phyloP scores from a whole-genome alignment of 2,329 filamentous ascomycete species.

The Scedosporium boydii region DNA sequence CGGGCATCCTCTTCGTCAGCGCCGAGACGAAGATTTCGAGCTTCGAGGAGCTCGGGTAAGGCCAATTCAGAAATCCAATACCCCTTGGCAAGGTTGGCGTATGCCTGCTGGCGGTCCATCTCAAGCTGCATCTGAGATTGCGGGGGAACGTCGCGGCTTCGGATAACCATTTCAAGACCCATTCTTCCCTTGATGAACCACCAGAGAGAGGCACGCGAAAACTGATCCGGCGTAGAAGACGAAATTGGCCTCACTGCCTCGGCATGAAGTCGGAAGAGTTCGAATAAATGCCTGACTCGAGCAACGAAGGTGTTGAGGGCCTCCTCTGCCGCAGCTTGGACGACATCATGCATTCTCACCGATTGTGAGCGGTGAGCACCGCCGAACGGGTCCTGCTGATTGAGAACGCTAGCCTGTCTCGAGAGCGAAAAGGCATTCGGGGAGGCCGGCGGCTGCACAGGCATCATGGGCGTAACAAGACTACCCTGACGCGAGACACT shows the following conservation, averaged over 20 bases:
- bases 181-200: conserved; percentile 81
- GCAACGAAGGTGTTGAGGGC: conserved; percentile 60
- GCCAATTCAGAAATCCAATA: conserved; percentile 66
- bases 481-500: conserved; percentile 1
- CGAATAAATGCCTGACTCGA: conserved; percentile 64
- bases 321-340: conserved; percentile 45
- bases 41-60: conserved; percentile 37
- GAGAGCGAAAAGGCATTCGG: background rate
- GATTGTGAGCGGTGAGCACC: conserved; percentile 9
- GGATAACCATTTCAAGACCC: conserved; percentile 62
- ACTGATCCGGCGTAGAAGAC: conserved; percentile 53
- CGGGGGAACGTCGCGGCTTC: conserved; percentile 47
- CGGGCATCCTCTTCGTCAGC: conserved; percentile 43
- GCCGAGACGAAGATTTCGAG: conserved; percentile 30
- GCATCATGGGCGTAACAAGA: background rate
- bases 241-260: conserved; percentile 61
- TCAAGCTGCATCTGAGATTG: conserved; percentile 45
- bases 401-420: background rate
- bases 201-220: conserved; percentile 69
- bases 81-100: conserved; percentile 75
- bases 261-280: conserved; percentile 68
- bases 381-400: background rate
- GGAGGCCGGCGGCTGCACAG: background rate
- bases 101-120: conserved; percentile 61
- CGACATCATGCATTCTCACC: conserved; percentile 30